These are phyloP conservation scores for Metschnikowia reukaufii DNA, from an alignment of 805 yeast genomes.

Conservation along the genomic window DNA sequence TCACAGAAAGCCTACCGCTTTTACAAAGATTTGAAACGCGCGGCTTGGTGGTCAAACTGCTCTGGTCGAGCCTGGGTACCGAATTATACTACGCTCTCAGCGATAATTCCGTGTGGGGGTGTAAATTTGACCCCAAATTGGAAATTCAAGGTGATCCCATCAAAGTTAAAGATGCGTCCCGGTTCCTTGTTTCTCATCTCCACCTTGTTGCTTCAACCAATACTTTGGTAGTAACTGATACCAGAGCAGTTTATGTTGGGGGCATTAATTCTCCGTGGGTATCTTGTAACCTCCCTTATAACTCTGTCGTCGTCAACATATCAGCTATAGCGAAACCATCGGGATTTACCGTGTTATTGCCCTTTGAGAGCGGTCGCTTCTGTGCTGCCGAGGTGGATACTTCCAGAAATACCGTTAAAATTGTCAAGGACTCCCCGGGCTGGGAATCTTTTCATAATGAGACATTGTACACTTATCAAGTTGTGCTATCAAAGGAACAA, in stretches of 20 bases:
- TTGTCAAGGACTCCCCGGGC: conserved; percentile 1
- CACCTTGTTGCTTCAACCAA: neutral
- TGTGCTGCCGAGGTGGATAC: conserved; percentile 4
- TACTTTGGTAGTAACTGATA: conserved; percentile 12
- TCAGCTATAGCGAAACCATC: neutral
- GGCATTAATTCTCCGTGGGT: neutral
- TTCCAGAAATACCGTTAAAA: neutral
- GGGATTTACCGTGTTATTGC: neutral
- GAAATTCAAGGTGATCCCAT: neutral
- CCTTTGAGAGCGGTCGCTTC: conserved; percentile 16
- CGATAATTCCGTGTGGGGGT: conserved; percentile 22
- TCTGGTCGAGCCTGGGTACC: conserved; percentile 18
- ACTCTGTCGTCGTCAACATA: conserved; percentile 9
- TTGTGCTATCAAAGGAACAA: conserved; percentile 14
- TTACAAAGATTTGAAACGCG: conserved; percentile 4
- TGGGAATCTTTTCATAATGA: conserved; percentile 22
- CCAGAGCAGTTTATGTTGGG: conserved; percentile 5
- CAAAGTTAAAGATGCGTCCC: conserved; percentile 9
- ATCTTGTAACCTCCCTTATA: conserved; percentile 9
- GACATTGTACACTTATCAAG: conserved; percentile 20
- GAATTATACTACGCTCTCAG: conserved; percentile 14
- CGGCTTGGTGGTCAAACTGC: conserved; percentile 18
- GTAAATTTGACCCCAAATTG: neutral
- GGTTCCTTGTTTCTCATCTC: conserved; percentile 18
- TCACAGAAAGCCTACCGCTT: conserved; percentile 11